Percentiles rank a stretch among this genome's conserved stretches.
These are phyloP conservation scores for Physocladia obscura DNA, from an alignment of 192 early-diverging fungal genomes.

Conservation along the genomic window DNA sequence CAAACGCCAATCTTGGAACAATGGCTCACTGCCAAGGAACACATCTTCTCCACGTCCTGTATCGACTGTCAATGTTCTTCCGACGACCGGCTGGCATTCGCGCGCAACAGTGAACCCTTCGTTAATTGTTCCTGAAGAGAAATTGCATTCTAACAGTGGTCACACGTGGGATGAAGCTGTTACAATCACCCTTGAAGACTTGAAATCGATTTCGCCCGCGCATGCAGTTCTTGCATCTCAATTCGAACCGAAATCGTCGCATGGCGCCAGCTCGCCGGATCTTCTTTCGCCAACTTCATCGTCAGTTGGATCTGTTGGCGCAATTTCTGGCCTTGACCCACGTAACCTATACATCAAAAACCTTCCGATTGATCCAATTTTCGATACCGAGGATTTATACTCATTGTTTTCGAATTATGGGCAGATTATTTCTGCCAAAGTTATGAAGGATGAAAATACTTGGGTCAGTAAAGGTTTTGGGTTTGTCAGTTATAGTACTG, in stretches of 20 bases:
- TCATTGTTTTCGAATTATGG: slow-evolving; percentile 46
- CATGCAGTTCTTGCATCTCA: slow-evolving; percentile 20
- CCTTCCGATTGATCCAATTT: slow-evolving; percentile 38
- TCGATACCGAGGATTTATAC: slow-evolving; percentile 48
- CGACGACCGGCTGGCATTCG: slow-evolving; percentile 24
- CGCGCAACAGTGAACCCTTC: slow-evolving; percentile 8
- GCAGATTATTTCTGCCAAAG: slow-evolving; percentile 43
- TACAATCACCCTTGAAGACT: slow-evolving; percentile 24
- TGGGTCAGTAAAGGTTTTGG: slow-evolving; percentile 52
- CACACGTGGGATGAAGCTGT: slow-evolving; percentile 21
- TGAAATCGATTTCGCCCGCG: slow-evolving; percentile 16
- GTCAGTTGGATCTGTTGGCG: not conserved
- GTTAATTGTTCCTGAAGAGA: not conserved
- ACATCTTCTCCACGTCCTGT: not conserved
- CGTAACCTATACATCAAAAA: slow-evolving; percentile 57
- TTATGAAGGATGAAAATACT: slow-evolving; percentile 51
- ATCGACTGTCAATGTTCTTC: not conserved
- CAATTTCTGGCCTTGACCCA: slow-evolving; percentile 28
- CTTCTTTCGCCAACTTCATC: not conserved
- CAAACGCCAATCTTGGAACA: not conserved
- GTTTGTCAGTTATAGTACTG: slow-evolving; percentile 43
- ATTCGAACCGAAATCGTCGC: not conserved
- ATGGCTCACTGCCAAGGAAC: not conserved
- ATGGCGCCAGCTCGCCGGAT: slow-evolving; percentile 12
- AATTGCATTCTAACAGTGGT: not conserved